Percentiles rank a stretch among this genome's conserved stretches.
phyloP scores from a whole-genome alignment of 768 basidiomycete species.

The Fistulinella prunicolor region DNA sequence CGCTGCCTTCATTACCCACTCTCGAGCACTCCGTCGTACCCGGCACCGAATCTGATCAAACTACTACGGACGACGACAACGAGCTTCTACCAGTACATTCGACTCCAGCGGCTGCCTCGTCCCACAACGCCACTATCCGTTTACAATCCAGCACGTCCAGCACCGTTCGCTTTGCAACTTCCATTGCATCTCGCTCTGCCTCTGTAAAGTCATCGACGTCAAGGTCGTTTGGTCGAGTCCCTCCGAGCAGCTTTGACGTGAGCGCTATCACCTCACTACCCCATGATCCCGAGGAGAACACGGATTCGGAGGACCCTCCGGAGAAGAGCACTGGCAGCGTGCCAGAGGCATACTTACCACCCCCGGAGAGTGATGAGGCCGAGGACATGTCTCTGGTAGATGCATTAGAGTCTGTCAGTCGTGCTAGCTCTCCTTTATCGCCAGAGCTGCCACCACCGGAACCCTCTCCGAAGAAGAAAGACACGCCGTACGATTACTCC shows the following conservation, averaged over 20 bases:
- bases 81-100: constrained; percentile 59
- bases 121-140: constrained; percentile 49
- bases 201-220: constrained; percentile 35
- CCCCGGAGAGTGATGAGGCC: constrained; percentile 41
- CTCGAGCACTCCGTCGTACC: constrained; percentile 62
- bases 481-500: constrained; percentile 47
- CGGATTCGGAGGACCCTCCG: constrained; percentile 36
- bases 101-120: constrained; percentile 54
- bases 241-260: constrained; percentile 54
- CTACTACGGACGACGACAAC: constrained; percentile 40
- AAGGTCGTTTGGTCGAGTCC: constrained; percentile 31
- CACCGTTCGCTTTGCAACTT: constrained; percentile 49
- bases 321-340: constrained; percentile 49
- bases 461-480: constrained; percentile 53
- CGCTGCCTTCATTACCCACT: constrained; percentile 70
- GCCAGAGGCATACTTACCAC: constrained; percentile 52
- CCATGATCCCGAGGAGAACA: constrained; percentile 32
- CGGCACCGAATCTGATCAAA: constrained; percentile 35
- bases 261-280: constrained; percentile 58
- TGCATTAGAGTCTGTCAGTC: constrained; percentile 55
- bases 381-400: constrained; percentile 52
- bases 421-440: constrained; percentile 47
- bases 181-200: constrained; percentile 44
- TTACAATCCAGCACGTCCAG: constrained; percentile 51
- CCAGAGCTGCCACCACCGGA: constrained; percentile 34